Percentiles rank a stretch among this genome's conserved stretches.
Evolutionary conservation across 1,284 basidiomycete genomes (phyloP).

Genomic region (Singerocomus rubriflavus): DNA sequence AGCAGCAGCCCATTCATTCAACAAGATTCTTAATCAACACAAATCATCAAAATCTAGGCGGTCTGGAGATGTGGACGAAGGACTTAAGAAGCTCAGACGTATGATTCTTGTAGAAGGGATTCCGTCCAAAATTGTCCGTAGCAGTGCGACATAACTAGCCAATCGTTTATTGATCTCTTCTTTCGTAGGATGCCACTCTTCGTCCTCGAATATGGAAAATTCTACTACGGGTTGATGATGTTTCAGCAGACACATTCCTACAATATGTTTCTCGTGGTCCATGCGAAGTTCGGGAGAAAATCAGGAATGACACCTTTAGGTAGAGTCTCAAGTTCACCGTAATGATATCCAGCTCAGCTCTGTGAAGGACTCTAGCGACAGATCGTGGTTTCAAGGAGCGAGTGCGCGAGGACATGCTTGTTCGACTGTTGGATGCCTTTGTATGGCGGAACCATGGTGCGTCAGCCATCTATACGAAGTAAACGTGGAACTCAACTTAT

Average conservation of each 20-base stretch:
- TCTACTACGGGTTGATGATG: slow-evolving; percentile 74
- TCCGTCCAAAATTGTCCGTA: slow-evolving; percentile 60
- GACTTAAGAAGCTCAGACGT: slow-evolving; percentile 75
- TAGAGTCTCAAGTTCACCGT: slow-evolving; percentile 28
- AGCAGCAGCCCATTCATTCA: slow-evolving; percentile 67
- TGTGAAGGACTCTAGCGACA: slow-evolving; percentile 84
- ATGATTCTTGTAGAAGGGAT: slow-evolving; percentile 88
- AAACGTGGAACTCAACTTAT: neutral
- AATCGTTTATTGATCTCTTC: slow-evolving; percentile 3
- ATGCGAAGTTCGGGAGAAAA: slow-evolving; percentile 86
- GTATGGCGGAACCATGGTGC: slow-evolving; percentile 90
- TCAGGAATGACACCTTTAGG: slow-evolving; percentile 80
- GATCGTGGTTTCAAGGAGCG: slow-evolving; percentile 93
- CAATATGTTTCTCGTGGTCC: slow-evolving; percentile 82
- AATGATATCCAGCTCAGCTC: slow-evolving; percentile 8
- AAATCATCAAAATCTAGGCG: slow-evolving; percentile 63
- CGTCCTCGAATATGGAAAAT: slow-evolving; percentile 91
- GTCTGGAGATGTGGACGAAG: slow-evolving; percentile 71
- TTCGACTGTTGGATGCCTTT: slow-evolving; percentile 92
- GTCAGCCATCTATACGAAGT: slow-evolving; percentile 12
- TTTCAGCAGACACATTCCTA: slow-evolving; percentile 76
- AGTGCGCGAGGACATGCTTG: slow-evolving; percentile 95
- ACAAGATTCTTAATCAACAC: slow-evolving; percentile 70
- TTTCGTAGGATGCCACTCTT: slow-evolving; percentile 63
- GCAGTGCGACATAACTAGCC: slow-evolving; percentile 1